phyloP scores from a whole-genome alignment of 2,329 filamentous ascomycete species.

The Botryotinia globosa region DNA sequence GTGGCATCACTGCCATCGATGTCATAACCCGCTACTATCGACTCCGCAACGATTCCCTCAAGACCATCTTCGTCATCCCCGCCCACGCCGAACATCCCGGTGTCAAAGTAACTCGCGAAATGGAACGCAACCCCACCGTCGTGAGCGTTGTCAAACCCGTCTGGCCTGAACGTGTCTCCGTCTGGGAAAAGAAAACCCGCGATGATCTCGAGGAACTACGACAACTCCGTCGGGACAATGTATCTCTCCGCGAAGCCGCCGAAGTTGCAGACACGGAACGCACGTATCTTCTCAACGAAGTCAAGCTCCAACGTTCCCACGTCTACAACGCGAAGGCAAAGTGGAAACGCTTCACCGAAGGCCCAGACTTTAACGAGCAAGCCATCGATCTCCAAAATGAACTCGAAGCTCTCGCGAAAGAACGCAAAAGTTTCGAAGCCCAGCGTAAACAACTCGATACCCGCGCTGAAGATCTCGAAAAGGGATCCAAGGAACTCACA shows the following conservation, averaged over 20 bases:
- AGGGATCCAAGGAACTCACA: not conserved
- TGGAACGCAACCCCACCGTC: slow-evolving; percentile 46
- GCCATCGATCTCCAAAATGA: not conserved
- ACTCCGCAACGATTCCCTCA: slow-evolving; percentile 43
- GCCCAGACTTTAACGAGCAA: not conserved
- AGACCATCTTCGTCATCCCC: slow-evolving; percentile 53
- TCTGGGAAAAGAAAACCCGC: slow-evolving; percentile 33
- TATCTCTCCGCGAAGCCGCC: not conserved
- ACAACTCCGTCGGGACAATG: slow-evolving; percentile 2
- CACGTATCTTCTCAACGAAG: slow-evolving; percentile 7
- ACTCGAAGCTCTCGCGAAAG: not conserved
- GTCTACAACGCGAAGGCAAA: not conserved
- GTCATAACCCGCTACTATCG: slow-evolving; percentile 53
- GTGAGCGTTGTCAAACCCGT: slow-evolving; percentile 36
- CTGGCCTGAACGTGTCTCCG: slow-evolving; percentile 33
- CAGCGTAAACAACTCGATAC: not conserved
- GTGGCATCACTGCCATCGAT: slow-evolving; percentile 50
- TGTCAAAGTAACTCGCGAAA: slow-evolving; percentile 44
- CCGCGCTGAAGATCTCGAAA: not conserved
- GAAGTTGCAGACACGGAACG: slow-evolving; percentile 11
- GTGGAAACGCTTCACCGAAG: not conserved
- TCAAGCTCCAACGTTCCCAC: not conserved
- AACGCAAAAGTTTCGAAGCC: not conserved
- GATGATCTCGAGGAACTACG: slow-evolving; percentile 27
- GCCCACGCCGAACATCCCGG: slow-evolving; percentile 48